Evolutionary conservation across 129 eudicot species (phyloP).

Genomic region (Arctium lappa): DNA sequence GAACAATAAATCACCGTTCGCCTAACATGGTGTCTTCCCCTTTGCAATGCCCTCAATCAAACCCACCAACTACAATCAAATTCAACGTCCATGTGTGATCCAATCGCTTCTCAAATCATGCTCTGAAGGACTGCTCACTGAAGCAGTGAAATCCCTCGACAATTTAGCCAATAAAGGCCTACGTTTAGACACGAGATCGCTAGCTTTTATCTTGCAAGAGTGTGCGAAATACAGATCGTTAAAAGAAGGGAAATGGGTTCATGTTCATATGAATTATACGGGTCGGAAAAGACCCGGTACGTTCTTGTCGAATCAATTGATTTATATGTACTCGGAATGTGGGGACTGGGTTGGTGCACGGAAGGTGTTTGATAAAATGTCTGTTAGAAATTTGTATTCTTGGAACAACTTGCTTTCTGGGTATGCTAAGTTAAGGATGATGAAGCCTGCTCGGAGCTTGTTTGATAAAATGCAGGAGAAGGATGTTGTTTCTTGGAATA

Average conservation of each 20-base stretch:
- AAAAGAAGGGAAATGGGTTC: slow-evolving; percentile 71
- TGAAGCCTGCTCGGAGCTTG: slow-evolving; percentile 49
- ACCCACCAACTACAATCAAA: slow-evolving; percentile 23
- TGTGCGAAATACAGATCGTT: slow-evolving; percentile 49
- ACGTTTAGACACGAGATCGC: slow-evolving; percentile 43
- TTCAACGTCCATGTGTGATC: slow-evolving; percentile 48
- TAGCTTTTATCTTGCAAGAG: slow-evolving; percentile 46
- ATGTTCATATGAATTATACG: slow-evolving; percentile 56
- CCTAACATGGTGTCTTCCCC: slow-evolving; percentile 28
- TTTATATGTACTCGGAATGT: slow-evolving; percentile 58
- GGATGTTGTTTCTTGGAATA: slow-evolving; percentile 84
- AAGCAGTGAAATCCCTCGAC: slow-evolving; percentile 52
- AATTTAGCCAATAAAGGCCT: slow-evolving; percentile 45
- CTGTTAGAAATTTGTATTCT: slow-evolving; percentile 56
- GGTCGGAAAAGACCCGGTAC: slow-evolving; percentile 53
- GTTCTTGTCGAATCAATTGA: slow-evolving; percentile 50
- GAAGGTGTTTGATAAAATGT: slow-evolving; percentile 75
- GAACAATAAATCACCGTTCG: background rate
- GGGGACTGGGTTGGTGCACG: slow-evolving; percentile 60
- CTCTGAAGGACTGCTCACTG: slow-evolving; percentile 46
- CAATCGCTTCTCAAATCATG: slow-evolving; percentile 42
- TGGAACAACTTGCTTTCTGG: slow-evolving; percentile 86
- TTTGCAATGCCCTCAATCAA: slow-evolving; percentile 34
- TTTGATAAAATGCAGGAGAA: slow-evolving; percentile 61
- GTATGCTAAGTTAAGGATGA: slow-evolving; percentile 70